Percentiles rank a stretch among this genome's conserved stretches.
These are phyloP conservation scores for Alnus glutinosa DNA, from an alignment of 306 rosid genomes.

Conservation along the genomic window DNA sequence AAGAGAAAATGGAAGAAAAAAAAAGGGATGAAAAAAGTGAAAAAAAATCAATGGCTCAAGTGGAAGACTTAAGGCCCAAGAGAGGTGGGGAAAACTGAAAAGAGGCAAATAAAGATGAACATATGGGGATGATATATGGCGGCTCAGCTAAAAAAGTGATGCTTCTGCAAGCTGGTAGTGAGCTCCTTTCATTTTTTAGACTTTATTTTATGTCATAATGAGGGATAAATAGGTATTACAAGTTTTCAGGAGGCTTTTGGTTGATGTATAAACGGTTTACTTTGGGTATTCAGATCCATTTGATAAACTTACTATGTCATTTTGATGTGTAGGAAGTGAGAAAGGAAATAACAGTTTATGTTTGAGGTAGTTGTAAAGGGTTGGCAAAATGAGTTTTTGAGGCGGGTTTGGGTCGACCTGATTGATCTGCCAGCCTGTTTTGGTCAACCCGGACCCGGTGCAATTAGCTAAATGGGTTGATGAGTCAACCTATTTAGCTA, in stretches of 20 bases:
- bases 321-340: neutral
- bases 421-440: no score
- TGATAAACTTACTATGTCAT: neutral
- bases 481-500: no score
- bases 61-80: conserved; percentile 11
- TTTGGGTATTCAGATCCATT: neutral
- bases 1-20: conserved; percentile 6
- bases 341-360: neutral
- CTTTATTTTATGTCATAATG: neutral
- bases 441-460: no score
- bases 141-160: neutral
- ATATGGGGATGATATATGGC: conserved; percentile 3
- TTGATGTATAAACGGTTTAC: conserved; percentile 1
- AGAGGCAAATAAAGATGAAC: conserved; percentile 18
- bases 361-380: neutral
- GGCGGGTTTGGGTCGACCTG: no score
- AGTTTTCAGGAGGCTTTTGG: neutral
- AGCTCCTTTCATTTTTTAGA: neutral
- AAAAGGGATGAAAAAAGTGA: neutral
- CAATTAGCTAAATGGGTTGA: no score
- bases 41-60: conserved; percentile 19
- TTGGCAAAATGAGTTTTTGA: no score
- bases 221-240: neutral
- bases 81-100: conserved; percentile 7
- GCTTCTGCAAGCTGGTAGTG: neutral